Evolutionary conservation across 1,139 yeast species (phyloP), one percentile per base, ranked within the genome.

Genomic region (Scheffersomyces insectosa): DNA sequence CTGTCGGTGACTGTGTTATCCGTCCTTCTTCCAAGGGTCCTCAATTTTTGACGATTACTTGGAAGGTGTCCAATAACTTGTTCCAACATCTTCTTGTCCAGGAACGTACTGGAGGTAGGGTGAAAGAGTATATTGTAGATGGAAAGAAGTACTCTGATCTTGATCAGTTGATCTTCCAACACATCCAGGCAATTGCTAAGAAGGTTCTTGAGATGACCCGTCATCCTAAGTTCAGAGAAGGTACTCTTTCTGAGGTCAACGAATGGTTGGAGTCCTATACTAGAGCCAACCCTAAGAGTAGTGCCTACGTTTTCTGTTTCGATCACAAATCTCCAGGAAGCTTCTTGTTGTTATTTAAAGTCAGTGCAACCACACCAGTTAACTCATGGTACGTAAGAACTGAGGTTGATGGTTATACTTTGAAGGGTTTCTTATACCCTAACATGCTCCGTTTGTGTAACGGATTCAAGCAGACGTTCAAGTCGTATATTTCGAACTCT

Each of bases 241-340:
- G 97, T 44, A 79, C 93, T 11, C 75, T 82, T 50, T 72, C 81
- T 39, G 97, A 90, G 52, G 95, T 89, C 28, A 83, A 84, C 51
- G 87, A 85, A 57, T 90, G 96, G 88, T 79, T 93, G 55, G 86
- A 88, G 47, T 85, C 95, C 28, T 91, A 89, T 63, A 88, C 97
- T 3, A 85, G 82, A 57, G 97, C 97, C 37, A 90, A 91, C 59
- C 95, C 96, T 34, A 84, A 85, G 59, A 85, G 90, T 64, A 87
- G 96, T 47, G 91, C 90, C 12, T 93, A 95, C 60, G 89, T 90
- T 30, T 93, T 91, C 69, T 88, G 97, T 62, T 85, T 83, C 64
- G 96, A 93, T 64, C 90, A 88, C 65, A 87, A 85, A 60, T 82
- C 85, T 37, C 97, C 99, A 1, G 99, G 99, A 16, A 89, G 91